phyloP scores from a whole-genome alignment of 345 rosid species.

The Populus davidiana region DNA sequence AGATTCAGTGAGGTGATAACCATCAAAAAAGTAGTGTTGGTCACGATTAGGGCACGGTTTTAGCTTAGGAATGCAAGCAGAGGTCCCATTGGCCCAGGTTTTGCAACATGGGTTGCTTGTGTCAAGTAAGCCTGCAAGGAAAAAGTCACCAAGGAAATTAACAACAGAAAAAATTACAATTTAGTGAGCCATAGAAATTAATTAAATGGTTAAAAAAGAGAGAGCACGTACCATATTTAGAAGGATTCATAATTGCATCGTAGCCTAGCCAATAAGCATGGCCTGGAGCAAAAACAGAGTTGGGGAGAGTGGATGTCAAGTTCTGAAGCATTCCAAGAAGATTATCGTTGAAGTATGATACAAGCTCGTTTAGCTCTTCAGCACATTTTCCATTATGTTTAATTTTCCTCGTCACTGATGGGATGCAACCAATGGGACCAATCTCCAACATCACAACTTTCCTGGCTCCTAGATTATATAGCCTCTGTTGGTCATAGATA shows the following conservation, averaged over 20 bases:
- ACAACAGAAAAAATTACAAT: not conserved
- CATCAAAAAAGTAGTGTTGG: conserved; percentile 47
- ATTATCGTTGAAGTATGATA: conserved; percentile 23
- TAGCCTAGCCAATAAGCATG: conserved; percentile 26
- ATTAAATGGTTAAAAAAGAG: not conserved
- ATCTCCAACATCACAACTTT: conserved; percentile 42
- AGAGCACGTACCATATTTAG: conserved; percentile 25
- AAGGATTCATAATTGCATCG: conserved; percentile 37
- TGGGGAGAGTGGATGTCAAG: conserved; percentile 27
- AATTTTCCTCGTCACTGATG: conserved; percentile 23
- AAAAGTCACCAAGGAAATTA: not conserved
- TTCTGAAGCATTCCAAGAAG: conserved; percentile 28
- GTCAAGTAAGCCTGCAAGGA: conserved; percentile 30
- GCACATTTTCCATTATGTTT: conserved; percentile 28
- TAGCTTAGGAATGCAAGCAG: conserved; percentile 35
- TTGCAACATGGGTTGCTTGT: conserved; percentile 43
- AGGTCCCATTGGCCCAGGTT: conserved; percentile 43
- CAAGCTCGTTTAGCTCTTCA: conserved; percentile 30
- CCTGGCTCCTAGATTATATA: conserved; percentile 38
- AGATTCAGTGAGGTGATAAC: conserved; percentile 35
- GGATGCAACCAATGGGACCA: conserved; percentile 52
- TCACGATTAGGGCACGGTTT: conserved; percentile 29
- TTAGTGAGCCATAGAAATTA: not conserved
- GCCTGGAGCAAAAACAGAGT: conserved; percentile 29
- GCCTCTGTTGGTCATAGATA: conserved; percentile 13